These are phyloP conservation scores for Gossypium sturtianum DNA, from an alignment of 345 rosid species.

Conservation along the genomic window DNA sequence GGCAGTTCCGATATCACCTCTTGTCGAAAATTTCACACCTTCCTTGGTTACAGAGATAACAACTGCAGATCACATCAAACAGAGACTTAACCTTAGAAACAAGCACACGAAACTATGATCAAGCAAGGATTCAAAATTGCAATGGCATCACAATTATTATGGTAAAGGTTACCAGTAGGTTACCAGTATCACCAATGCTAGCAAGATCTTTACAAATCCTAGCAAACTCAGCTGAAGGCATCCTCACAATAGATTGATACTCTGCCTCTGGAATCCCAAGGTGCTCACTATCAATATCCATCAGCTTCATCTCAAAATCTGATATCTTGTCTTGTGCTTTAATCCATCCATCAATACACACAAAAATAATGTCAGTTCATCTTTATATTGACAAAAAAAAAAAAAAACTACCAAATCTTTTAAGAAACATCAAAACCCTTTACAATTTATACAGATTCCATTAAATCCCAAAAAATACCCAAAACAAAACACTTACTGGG, in stretches of 20 bases:
- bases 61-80: conserved; percentile 36
- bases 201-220: conserved; percentile 89
- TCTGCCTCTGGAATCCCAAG: conserved; percentile 98
- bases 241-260: conserved; percentile 85
- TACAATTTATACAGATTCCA: background rate
- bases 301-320: conserved; percentile 95
- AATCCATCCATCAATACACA: conserved; percentile 3
- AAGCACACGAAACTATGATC: background rate
- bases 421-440: background rate
- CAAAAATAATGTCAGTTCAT: background rate
- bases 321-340: conserved; percentile 93
- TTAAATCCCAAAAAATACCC: background rate
- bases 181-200: conserved; percentile 94
- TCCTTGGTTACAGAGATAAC: conserved; percentile 94
- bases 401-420: background rate
- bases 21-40: conserved; percentile 93
- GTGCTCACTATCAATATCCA: conserved; percentile 98
- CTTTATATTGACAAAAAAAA: background rate
- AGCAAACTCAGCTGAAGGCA: conserved; percentile 92
- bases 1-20: conserved; percentile 95
- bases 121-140: background rate
- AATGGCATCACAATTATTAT: background rate
- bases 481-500: conserved; percentile 53
- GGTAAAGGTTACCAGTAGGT: background rate
- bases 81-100: background rate